Base-by-base conservation (phyloP, 2,329 filamentous ascomycete genomes). In the Orbilia quercus region DNA sequence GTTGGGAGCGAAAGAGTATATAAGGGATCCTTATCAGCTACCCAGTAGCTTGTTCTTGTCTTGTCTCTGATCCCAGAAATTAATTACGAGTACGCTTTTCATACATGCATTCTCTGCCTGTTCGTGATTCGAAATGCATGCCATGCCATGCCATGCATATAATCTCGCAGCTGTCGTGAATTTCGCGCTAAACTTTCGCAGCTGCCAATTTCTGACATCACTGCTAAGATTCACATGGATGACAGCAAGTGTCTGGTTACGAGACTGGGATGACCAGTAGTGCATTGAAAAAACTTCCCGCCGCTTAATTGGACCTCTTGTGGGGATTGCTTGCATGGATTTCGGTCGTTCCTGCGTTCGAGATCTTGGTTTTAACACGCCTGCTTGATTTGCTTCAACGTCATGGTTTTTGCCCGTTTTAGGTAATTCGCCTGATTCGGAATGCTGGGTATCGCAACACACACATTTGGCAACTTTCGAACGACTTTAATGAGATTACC, bases 331-430 rank as follows among this genome's bases (percentile, higher is more conserved):
- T n/a, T n/a, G n/a, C n/a, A n/a, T 4, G 28, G 28, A 31, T 9
- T 31, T 4, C 28, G 4, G 28, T 31, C 5, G 28, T 4, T 5
- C 4, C 4, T 31, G 28, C 28, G 6, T 38, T 47, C 22, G 28
- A 42, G 40, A 42, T 59, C 45, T 18, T 23, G 54, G 31, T 31
- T 14, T 1, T 12, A 28, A 14, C 31, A 4, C 55, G 55, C 55
- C 55, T 59, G 55, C 55, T 42, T 59, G 48, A 59, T 59, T 22
- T 25, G 22, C 53, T 28, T 57, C 53, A 54, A 20, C 53, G 40
- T 57, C 53, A 54, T 36, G 12, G 44, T 18, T 57, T 54, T 31
- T 16, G 12, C 23, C 53, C 36, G 36, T 28, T 57, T 57, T 44
- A 14, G 53, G 53, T 28, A 57, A 57, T 57, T n/a, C 38, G 53